Evolutionary conservation across 148 eudicot genomes (phyloP), one percentile per base, ranked within the genome.

Genomic region (Chenopodium quinoa): DNA sequence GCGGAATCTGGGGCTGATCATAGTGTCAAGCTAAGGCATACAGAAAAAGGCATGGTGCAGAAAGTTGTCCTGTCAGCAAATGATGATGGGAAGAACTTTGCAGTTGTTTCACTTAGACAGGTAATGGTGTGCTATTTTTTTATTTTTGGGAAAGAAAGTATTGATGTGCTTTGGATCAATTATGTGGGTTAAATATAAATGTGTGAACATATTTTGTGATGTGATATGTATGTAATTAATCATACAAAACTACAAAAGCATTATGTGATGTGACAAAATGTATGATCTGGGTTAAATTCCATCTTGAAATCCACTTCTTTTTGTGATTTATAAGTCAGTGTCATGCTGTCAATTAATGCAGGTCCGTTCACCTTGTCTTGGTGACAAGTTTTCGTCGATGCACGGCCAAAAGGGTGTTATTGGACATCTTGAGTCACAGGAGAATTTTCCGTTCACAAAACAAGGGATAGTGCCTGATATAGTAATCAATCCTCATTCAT

Each of bases 391-490:
- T 77, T 92, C 99, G 0, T 91, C 93, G 82, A 95, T 95, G 99
- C 99, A 95, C 74, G 99, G 99, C 63, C 99, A 95, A 77, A 95
- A 95, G 85, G 98, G 99, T 77, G 99, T 96, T 67, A 86, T 96
- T 23, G 99, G 99, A 74, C 91, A 83, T 82, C 75, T 96, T 75
- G 99, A 96, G 80, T 86, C 92, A 2, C 98, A 93, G 68, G 98
- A 96, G 84, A 95, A 93, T 84, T 93, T 93, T 75, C 96, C 96
- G 37, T 95, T 95, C 86, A 95, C 99, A 29, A 81, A 80, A 54
- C 97, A 95, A 85, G 99, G 99, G 70, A 93, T 95, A 77, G 99
- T 95, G 71, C 99, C 99, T 17, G 99, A 93, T 84, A 89, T 96
- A 71, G 99, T 96, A 0, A 94, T 96, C 68, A 96, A 96, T 79